Conservation (phyloP, 768 basidiomycete genomes). For the Ramaria rubella region DNA sequence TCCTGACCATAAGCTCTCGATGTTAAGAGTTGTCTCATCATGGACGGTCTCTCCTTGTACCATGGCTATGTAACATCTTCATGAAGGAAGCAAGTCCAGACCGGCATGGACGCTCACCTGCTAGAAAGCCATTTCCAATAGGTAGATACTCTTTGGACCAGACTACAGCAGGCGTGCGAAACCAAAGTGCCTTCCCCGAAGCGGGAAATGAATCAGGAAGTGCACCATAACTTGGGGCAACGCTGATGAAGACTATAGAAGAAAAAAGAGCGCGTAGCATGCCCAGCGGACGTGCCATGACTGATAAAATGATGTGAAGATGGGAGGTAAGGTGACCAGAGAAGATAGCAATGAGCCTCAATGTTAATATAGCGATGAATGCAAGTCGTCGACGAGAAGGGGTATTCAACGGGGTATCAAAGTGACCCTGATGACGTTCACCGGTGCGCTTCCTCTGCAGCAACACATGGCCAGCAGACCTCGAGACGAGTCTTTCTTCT, state of each 20-base stretch:
- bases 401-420: not conserved
- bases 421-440: not conserved
- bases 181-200: conserved; percentile 77
- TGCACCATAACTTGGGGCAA: not conserved
- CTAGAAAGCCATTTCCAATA: conserved; percentile 64
- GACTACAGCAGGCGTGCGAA: conserved; percentile 38
- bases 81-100: not conserved
- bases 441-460: not conserved
- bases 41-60: conserved; percentile 52
- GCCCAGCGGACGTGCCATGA: not conserved
- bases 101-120: not conserved
- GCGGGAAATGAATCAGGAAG: conserved; percentile 47
- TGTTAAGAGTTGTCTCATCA: conserved; percentile 62
- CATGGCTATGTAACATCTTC: conserved; percentile 41
- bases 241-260: not conserved
- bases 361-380: not conserved
- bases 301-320: not conserved
- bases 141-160: conserved; percentile 64
- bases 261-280: not conserved
- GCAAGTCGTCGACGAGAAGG: not conserved
- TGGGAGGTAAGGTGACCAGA: not conserved
- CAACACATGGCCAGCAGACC: not conserved
- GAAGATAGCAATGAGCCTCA: not conserved
- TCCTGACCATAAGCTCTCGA: conserved; percentile 72
- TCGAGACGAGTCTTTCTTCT: not conserved